Base-by-base conservation (phyloP, 78 protist genomes). In the Chrysochromulina tobinii region DNA sequence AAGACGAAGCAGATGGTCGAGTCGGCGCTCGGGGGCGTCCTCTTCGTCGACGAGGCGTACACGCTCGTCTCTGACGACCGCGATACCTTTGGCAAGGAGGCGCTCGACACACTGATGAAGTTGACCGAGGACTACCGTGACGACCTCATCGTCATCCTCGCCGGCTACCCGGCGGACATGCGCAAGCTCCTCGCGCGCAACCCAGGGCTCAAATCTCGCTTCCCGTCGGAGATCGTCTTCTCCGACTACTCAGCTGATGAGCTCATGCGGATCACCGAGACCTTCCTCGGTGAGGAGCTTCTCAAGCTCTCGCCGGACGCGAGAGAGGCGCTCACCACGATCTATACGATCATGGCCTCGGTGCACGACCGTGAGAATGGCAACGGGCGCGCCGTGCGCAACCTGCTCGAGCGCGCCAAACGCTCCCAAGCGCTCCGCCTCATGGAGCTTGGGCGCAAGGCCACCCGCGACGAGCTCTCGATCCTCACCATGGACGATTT, bases 31-130 rank as follows among this genome's bases (percentile, higher is more conserved):
- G 95, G 95, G 23, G 89, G 94, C 51, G 90, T 94, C 50, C 58
- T 94, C 58, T 91, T 94, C 18, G 81, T 94, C 55, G 95, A 94
- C 88, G 95, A 94, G 61, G 92, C 92, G 51, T 77, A 89, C 77
- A 64, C 86, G 23, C 66, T 89, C 18, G 91, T 88, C 59, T 4
- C 57, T 18, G 86, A 88, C 53, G 83, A 55, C 25, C 57, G 50
- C n/a, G 72, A 61, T 15, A 0, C 23, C n/a, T 57, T 84, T 25
- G 89, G 89, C 12, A 72, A 72, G 53, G 64, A 79, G 87, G 91
- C 91, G 83, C 85, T 88, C 23, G 91, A 88, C 61, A 88, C 86
- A 50, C 53, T 88, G 54, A 72, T 88, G 57, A 88, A 88, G 91
- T n/a, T n/a, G 25, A 72, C 75, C 54, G 91, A 88, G 57, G 91